A percentile compares a stretch with the other conserved stretches of the same genome.
These are phyloP conservation scores for Aureobasidium sp. DNA, from an alignment of 2,329 filamentous ascomycete species.

Conservation along the genomic window DNA sequence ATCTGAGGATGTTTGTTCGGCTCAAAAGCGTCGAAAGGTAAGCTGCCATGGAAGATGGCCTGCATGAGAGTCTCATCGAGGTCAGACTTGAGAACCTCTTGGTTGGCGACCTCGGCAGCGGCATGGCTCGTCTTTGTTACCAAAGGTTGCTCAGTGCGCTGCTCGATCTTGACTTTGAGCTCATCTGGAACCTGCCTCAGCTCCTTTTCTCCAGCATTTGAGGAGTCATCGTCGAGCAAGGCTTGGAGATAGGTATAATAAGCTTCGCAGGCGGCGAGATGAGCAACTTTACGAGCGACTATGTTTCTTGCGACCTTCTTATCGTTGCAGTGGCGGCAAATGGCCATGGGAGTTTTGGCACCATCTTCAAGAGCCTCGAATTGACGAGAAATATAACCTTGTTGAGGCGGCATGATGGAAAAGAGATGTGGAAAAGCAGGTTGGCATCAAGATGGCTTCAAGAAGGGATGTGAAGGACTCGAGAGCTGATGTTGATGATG, in stretches of 20 bases:
- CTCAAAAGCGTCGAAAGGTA: conserved; percentile 12
- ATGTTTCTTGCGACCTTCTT: conserved; percentile 14
- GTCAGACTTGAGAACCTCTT: not conserved
- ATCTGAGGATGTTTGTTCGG: conserved; percentile 3
- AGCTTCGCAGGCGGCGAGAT: conserved; percentile 7
- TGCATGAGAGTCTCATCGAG: not conserved
- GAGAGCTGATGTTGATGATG: not conserved
- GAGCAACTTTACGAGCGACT: conserved; percentile 4
- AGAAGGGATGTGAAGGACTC: not conserved
- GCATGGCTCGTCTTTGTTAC: not conserved
- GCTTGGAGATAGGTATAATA: conserved; percentile 8
- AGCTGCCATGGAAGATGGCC: conserved; percentile 7
- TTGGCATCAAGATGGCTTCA: conserved; percentile 15
- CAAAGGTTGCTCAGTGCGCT: not conserved
- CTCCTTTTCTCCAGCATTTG: conserved; percentile 3
- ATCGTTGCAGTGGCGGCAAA: conserved; percentile 10
- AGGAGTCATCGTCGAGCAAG: not conserved
- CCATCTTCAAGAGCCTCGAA: conserved; percentile 12
- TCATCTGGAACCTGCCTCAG: conserved; percentile 3
- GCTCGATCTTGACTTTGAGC: conserved; percentile 3
- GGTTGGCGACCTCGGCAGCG: not conserved
- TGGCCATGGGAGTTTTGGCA: conserved; percentile 14
- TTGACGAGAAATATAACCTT: conserved; percentile 9
- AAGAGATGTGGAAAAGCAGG: not conserved
- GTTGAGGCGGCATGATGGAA: conserved; percentile 8